Conservation (phyloP, 805 yeast species). For the Priceomyces haplophilus region DNA sequence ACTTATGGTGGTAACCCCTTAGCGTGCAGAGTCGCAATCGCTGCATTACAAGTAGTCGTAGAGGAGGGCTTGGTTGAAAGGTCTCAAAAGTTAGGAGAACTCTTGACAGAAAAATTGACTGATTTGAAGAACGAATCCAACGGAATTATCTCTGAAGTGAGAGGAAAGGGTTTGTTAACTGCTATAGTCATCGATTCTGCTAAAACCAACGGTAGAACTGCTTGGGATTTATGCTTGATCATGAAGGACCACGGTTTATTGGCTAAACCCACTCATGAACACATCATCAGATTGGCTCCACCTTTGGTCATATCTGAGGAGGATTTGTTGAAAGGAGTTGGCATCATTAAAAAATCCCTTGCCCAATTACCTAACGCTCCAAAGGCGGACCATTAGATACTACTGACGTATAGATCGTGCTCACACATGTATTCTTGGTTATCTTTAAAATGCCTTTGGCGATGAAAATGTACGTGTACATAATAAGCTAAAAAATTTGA, state of each 20-base stretch:
- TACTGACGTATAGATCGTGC: background rate
- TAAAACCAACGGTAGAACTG: slow-evolving; percentile 83
- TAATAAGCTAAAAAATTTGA: background rate
- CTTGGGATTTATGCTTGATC: slow-evolving; percentile 92
- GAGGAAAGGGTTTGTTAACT: slow-evolving; percentile 83
- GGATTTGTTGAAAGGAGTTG: slow-evolving; percentile 80
- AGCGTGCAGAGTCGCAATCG: slow-evolving; percentile 88
- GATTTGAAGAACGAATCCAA: slow-evolving; percentile 50
- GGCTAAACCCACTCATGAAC: slow-evolving; percentile 96
- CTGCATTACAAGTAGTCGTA: slow-evolving; percentile 84
- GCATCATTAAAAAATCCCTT: slow-evolving; percentile 62
- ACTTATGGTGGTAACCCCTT: slow-evolving; percentile 98
- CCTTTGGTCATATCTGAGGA: slow-evolving; percentile 88
- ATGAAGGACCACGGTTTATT: slow-evolving; percentile 87
- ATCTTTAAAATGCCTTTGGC: background rate
- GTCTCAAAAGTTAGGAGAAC: slow-evolving; percentile 66
- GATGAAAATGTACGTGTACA: background rate
- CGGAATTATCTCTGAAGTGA: slow-evolving; percentile 57
- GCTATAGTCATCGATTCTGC: slow-evolving; percentile 88
- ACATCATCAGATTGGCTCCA: slow-evolving; percentile 93
- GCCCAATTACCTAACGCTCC: slow-evolving; percentile 51
- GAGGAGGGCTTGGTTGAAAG: slow-evolving; percentile 85
- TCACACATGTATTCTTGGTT: background rate
- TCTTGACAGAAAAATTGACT: slow-evolving; percentile 57
- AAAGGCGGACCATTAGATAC: slow-evolving; percentile 40